Evolutionary conservation across 768 basidiomycete species (phyloP).

Genomic region (Macrolepiota dolichaula): DNA sequence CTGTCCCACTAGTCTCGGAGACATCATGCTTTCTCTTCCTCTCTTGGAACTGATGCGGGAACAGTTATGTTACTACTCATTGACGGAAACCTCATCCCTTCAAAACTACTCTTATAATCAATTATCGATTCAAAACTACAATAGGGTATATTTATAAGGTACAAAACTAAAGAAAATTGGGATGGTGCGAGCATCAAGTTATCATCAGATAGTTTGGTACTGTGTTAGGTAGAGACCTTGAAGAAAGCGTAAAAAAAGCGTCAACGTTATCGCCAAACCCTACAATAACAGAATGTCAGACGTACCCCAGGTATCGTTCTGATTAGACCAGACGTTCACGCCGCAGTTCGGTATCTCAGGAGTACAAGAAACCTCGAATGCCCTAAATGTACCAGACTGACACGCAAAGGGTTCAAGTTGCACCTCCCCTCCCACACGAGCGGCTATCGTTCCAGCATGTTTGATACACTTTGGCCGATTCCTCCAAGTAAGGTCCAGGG

Average conservation of each 20-base stretch:
- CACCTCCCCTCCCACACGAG: constrained; percentile 22
- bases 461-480: constrained; percentile 19
- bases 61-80: too few species aligned
- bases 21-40: too few species aligned
- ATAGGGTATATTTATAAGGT: too few species aligned
- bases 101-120: too few species aligned
- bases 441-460: constrained; percentile 17
- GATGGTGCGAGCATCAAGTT: neutral
- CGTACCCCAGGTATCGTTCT: constrained; percentile 27
- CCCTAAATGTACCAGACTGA: constrained; percentile 23
- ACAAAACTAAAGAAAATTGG: neutral
- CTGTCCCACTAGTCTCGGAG: too few species aligned
- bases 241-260: too few species aligned
- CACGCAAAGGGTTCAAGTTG: constrained; percentile 20
- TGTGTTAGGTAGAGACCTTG: constrained; percentile 26
- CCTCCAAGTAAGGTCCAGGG: constrained; percentile 19
- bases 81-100: too few species aligned
- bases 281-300: neutral
- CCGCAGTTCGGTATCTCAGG: constrained; percentile 18
- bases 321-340: constrained; percentile 27
- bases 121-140: too few species aligned
- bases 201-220: constrained; percentile 19
- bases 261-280: neutral
- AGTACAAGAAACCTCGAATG: constrained; percentile 24
- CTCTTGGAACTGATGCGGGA: too few species aligned